A percentile compares a stretch with the other conserved stretches of the same genome.
phyloP scores from a whole-genome alignment of 371 early-diverging fungal species.

The Nematocida ironsii region DNA sequence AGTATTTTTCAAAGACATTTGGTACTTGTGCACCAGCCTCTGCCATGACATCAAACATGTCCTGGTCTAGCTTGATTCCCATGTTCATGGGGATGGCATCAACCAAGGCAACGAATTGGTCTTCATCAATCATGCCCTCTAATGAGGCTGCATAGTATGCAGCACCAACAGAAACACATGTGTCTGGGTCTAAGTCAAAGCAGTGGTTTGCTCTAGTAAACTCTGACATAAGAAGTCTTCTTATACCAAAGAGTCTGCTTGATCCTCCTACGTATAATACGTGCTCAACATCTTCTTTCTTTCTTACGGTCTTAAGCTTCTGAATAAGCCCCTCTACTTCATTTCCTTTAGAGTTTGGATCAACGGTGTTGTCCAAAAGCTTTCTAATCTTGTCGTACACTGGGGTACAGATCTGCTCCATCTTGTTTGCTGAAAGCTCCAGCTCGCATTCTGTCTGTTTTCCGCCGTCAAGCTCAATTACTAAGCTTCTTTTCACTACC shows the following conservation, averaged over 20 bases:
- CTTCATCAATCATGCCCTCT: constrained; percentile 72
- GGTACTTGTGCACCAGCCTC: constrained; percentile 62
- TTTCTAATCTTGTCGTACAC: constrained; percentile 59
- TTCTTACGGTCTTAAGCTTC: constrained; percentile 44
- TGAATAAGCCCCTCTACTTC: constrained; percentile 56
- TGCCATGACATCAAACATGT: constrained; percentile 61
- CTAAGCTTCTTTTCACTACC: constrained; percentile 75
- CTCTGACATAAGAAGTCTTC: constrained; percentile 85
- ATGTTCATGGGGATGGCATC: constrained; percentile 67
- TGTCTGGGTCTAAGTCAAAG: constrained; percentile 93
- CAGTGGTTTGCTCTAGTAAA: constrained; percentile 93
- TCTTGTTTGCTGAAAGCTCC: constrained; percentile 70
- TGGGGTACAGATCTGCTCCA: constrained; percentile 57
- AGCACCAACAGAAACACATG: constrained; percentile 93
- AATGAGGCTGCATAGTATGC: constrained; percentile 90
- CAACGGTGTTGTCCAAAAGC: constrained; percentile 44
- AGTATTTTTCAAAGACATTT: constrained; percentile 57
- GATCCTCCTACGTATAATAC: constrained; percentile 97
- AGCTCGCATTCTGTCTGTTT: constrained; percentile 85
- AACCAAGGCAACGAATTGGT: constrained; percentile 51
- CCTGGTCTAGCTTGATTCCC: constrained; percentile 63
- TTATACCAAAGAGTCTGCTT: constrained; percentile 98
- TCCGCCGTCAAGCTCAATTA: constrained; percentile 75
- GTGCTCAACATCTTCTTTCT: constrained; percentile 81
- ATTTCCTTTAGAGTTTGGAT: constrained; percentile 4